Evolutionary conservation across 1,284 basidiomycete species (phyloP).

Genomic region (Ustilago trichophora): DNA sequence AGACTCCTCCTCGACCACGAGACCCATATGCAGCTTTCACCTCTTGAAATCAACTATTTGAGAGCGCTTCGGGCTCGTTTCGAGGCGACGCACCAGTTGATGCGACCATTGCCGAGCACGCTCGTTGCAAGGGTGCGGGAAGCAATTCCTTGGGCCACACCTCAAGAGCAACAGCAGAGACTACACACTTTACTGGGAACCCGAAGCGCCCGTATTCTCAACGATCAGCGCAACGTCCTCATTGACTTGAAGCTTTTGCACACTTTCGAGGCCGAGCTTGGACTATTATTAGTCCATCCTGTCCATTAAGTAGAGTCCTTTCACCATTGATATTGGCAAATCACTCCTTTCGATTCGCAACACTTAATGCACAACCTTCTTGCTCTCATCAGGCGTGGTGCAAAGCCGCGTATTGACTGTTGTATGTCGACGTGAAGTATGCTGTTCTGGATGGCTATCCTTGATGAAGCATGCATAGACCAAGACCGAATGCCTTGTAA

Average conservation of each 20-base stretch:
- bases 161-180: neutral
- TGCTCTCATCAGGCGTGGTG: no score
- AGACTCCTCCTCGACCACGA: slow-evolving; percentile 3
- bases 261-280: slow-evolving; percentile 12
- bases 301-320: no score
- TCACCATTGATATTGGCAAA: no score
- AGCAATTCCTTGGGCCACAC: neutral
- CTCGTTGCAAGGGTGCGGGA: neutral
- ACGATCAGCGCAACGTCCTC: neutral
- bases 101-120: slow-evolving; percentile 6
- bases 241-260: slow-evolving; percentile 15
- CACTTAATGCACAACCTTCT: no score
- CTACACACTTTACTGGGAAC: no score
- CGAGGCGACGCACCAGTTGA: neutral
- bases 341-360: no score
- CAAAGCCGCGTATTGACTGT: no score
- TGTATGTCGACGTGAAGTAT: no score
- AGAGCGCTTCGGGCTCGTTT: slow-evolving; percentile 7
- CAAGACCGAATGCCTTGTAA: no score
- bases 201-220: neutral
- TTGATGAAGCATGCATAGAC: no score
- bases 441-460: no score
- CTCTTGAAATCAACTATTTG: neutral
- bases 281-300: no score
- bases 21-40: neutral